phyloP scores from a whole-genome alignment of 257 asterid genomes.

The Euphrasia confusa region DNA sequence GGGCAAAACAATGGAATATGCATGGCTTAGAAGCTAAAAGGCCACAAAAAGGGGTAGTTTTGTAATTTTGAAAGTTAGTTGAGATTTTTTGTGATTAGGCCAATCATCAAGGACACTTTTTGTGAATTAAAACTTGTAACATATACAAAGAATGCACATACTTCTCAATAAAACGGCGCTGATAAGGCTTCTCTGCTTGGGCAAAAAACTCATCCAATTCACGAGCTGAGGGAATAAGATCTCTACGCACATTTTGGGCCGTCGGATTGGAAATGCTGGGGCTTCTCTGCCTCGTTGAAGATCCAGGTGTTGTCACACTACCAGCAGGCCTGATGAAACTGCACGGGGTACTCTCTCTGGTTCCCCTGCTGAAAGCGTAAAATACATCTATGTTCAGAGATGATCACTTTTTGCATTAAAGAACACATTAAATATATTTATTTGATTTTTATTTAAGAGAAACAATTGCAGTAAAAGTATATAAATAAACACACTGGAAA shows the following conservation, averaged over 20 bases:
- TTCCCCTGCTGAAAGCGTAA: constrained; percentile 37
- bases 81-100: neutral
- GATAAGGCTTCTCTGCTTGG: constrained; percentile 49
- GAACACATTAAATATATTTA: no score
- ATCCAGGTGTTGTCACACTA: constrained; percentile 34
- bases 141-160: constrained; percentile 21
- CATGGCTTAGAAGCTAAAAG: neutral
- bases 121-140: neutral
- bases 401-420: no score
- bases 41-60: no score
- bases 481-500: neutral
- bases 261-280: constrained; percentile 23
- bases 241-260: constrained; percentile 31
- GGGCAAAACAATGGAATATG: neutral
- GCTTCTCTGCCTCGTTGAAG: constrained; percentile 42
- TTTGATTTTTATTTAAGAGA: no score
- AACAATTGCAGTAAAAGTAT: no score
- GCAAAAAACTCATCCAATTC: constrained; percentile 67
- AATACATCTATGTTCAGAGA: neutral
- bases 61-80: neutral
- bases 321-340: constrained; percentile 41
- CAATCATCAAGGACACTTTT: neutral
- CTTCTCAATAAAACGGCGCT: constrained; percentile 55
- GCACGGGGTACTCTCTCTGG: constrained; percentile 66
- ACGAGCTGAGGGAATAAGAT: constrained; percentile 34